phyloP scores from a whole-genome alignment of 305 asterid species.

The Fraxinus albicans region DNA sequence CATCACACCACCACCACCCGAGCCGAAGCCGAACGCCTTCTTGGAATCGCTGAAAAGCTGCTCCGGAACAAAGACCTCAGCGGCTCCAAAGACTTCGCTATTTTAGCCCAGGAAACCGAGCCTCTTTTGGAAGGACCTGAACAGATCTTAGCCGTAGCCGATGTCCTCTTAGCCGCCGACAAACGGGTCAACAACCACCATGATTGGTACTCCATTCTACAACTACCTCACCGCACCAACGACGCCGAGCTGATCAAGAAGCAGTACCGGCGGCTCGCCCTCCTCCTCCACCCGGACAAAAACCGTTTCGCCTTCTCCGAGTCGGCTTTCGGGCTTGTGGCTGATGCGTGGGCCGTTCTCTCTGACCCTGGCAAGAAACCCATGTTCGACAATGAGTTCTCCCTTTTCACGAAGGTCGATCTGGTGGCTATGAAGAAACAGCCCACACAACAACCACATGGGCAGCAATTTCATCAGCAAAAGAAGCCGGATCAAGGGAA shows the following conservation, averaged over 20 bases:
- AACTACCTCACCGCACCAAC: constrained; percentile 52
- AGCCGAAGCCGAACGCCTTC: constrained; percentile 85
- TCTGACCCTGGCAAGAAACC: constrained; percentile 69
- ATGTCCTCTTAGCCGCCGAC: constrained; percentile 67
- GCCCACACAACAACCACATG: constrained; percentile 11
- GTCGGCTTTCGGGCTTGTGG: constrained; percentile 77
- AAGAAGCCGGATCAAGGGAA: constrained; percentile 17
- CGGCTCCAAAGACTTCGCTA: constrained; percentile 72
- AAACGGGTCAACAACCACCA: constrained; percentile 58
- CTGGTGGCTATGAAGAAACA: constrained; percentile 51
- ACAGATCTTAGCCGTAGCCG: constrained; percentile 86
- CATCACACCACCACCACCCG: constrained; percentile 74
- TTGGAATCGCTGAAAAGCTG: constrained; percentile 89
- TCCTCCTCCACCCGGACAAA: constrained; percentile 91
- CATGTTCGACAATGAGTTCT: constrained; percentile 48
- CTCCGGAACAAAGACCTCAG: constrained; percentile 58
- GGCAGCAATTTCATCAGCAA: constrained; percentile 25
- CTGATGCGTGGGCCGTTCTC: constrained; percentile 79
- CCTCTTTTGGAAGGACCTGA: constrained; percentile 89
- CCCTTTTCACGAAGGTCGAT: constrained; percentile 62
- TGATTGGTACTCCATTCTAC: constrained; percentile 83
- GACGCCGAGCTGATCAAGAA: constrained; percentile 62
- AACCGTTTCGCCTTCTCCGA: constrained; percentile 79
- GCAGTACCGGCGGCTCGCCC: constrained; percentile 86
- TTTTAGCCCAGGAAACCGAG: constrained; percentile 88